Evolutionary conservation across 139 green algal genomes (phyloP).

Genomic region (Gonium pectorale): DNA sequence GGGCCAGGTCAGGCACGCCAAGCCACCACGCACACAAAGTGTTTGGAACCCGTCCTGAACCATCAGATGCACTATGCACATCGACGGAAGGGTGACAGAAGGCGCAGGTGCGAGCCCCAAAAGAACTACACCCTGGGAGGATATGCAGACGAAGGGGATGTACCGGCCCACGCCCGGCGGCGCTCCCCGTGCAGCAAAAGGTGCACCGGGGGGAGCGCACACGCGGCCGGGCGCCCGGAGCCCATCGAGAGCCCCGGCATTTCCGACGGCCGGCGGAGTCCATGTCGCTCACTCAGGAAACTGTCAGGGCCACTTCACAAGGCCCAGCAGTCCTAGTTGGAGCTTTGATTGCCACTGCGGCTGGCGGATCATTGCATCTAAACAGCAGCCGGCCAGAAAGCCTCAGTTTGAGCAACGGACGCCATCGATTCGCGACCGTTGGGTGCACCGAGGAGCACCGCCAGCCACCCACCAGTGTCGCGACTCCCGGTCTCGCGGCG

Average conservation of each 20-base stretch:
- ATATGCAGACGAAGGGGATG: too few species aligned
- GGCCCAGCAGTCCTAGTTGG: slow-evolving; percentile 59
- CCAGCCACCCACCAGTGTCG: slow-evolving; percentile 61
- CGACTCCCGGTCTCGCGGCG: slow-evolving; percentile 56
- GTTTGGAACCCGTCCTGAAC: neutral
- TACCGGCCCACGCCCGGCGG: slow-evolving; percentile 18
- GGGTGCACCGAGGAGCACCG: too few species aligned
- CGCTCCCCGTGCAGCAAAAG: neutral
- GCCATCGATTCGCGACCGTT: too few species aligned
- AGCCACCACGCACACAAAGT: neutral
- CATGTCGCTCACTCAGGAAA: slow-evolving; percentile 60
- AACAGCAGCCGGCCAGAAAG: too few species aligned
- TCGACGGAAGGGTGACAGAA: neutral
- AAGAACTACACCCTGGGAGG: too few species aligned
- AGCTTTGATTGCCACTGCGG: too few species aligned
- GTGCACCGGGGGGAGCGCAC: neutral
- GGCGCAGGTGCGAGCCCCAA: neutral
- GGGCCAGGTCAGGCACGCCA: too few species aligned
- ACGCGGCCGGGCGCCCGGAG: neutral
- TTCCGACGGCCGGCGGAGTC: neutral
- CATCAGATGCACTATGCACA: neutral
- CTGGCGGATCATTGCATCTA: too few species aligned
- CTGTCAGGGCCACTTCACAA: slow-evolving; percentile 44
- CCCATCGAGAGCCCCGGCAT: neutral
- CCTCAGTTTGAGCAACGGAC: too few species aligned